A percentile compares a stretch with the other conserved stretches of the same genome.
These are phyloP conservation scores for Fonsecaea pedrosoi DNA, from an alignment of 2,329 filamentous ascomycete species.

Conservation along the genomic window DNA sequence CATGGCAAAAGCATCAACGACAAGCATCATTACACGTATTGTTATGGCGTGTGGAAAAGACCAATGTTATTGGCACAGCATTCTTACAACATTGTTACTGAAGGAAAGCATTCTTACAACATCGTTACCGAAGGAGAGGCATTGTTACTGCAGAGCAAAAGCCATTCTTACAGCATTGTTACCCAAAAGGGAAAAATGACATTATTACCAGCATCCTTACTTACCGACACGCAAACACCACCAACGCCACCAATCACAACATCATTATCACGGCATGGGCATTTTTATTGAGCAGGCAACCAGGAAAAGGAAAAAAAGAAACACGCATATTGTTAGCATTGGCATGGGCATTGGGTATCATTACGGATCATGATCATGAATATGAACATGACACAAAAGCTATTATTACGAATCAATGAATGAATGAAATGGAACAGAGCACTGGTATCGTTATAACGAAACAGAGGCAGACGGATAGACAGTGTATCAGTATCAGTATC, in stretches of 20 bases:
- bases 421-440: not conserved
- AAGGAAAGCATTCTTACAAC: not conserved
- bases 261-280: conserved; percentile 1
- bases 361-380: conserved; percentile 2
- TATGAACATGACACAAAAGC: not conserved
- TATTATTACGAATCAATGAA: not conserved
- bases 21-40: not conserved
- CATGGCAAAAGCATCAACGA: not conserved
- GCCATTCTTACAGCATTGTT: not conserved
- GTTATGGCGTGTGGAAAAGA: not conserved
- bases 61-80: not conserved
- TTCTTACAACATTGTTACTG: not conserved
- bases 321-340: not conserved
- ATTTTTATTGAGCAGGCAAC: not conserved
- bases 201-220: not conserved
- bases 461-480: not conserved
- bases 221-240: not conserved
- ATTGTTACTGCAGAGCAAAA: not conserved
- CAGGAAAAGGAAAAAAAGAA: too few relatives aligned
- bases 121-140: not conserved
- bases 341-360: conserved; percentile 2
- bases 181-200: not conserved
- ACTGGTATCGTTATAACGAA: not conserved
- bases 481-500: not conserved
- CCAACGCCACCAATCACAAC: not conserved